Evolutionary conservation across 345 rosid species (phyloP).

Genomic region (Moricandia moricandioides): DNA sequence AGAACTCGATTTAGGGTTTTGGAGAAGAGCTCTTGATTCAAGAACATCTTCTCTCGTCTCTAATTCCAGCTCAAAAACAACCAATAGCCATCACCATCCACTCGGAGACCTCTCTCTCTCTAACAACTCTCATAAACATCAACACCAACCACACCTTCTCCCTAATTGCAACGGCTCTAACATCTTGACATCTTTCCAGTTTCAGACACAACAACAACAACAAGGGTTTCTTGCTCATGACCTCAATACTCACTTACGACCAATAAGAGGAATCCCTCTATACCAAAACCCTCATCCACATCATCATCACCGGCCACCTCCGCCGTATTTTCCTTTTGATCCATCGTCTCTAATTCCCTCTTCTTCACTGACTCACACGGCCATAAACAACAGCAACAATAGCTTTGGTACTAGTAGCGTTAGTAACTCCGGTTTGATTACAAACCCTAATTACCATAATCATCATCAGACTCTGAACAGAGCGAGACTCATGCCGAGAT

Average conservation of each 20-base stretch:
- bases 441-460: slow-evolving; percentile 42
- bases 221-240: slow-evolving; percentile 51
- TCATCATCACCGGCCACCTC: slow-evolving; percentile 32
- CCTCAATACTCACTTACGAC: slow-evolving; percentile 68
- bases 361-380: slow-evolving; percentile 34
- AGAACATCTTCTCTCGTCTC: slow-evolving; percentile 46
- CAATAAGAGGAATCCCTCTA: slow-evolving; percentile 97
- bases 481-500: slow-evolving; percentile 60
- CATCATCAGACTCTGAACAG: slow-evolving; percentile 47
- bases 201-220: slow-evolving; percentile 27
- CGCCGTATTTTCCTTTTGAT: slow-evolving; percentile 49
- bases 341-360: slow-evolving; percentile 46
- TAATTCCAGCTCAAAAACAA: slow-evolving; percentile 44
- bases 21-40: slow-evolving; percentile 45
- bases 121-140: slow-evolving; percentile 37
- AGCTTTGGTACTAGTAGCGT: slow-evolving; percentile 20
- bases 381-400: slow-evolving; percentile 23
- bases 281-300: slow-evolving; percentile 65
- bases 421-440: slow-evolving; percentile 36
- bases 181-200: slow-evolving; percentile 37
- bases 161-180: slow-evolving; percentile 37
- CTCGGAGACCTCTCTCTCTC: slow-evolving; percentile 66
- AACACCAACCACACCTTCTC: slow-evolving; percentile 21
- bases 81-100: slow-evolving; percentile 15
- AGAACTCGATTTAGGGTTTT: slow-evolving; percentile 39